Base-by-base conservation (phyloP, 139 green algal genomes). In the Spirogloea muscicola region DNA sequence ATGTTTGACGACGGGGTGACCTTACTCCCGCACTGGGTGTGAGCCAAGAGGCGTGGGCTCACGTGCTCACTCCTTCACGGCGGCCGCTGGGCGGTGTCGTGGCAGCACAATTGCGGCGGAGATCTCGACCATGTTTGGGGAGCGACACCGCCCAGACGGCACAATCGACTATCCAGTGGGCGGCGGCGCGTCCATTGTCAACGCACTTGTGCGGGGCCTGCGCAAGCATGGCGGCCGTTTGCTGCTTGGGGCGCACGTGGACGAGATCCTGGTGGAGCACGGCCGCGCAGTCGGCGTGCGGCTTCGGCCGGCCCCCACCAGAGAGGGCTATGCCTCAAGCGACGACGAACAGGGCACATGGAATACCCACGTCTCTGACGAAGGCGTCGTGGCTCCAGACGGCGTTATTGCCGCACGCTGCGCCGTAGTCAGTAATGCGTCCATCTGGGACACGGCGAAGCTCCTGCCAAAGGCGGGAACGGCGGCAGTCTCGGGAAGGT, bases 401-500 rank as follows among this genome's bases (percentile, higher is more conserved):
- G n/a, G n/a, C n/a, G n/a, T n/a, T n/a, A n/a, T n/a, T n/a, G n/a
- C n/a, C n/a, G n/a, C n/a, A n/a, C n/a, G n/a, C n/a, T n/a, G n/a
- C n/a, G 74, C 63, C 0, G 92, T 97, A 39, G 79, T 97, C 10
- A 88, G 76, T 74, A 97, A 97, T 66, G 92, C 92, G 18, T 88
- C 73, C 10, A 76, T 92, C 25, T 95, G 90, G 90, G 89, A 94
- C 69, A 96, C 89, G 3, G 82, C 81, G 48, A 75, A 77, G 46
- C 80, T 93, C 70, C 74, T 93, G 3, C 67, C 37, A 5, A 33
- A 71, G 1, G 82, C 68, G 1, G 58, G 64, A 0, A 36, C 34
- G 49, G 29, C 9, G 25, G 25, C 6, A 4, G 29, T 13, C 37
- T 10, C 34, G 3, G 31, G 43, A 7, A 29, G 5, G 59, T n/a